Base-by-base conservation (phyloP, 2,329 filamentous ascomycete genomes). In the Pseudogymnoascus sp. region DNA sequence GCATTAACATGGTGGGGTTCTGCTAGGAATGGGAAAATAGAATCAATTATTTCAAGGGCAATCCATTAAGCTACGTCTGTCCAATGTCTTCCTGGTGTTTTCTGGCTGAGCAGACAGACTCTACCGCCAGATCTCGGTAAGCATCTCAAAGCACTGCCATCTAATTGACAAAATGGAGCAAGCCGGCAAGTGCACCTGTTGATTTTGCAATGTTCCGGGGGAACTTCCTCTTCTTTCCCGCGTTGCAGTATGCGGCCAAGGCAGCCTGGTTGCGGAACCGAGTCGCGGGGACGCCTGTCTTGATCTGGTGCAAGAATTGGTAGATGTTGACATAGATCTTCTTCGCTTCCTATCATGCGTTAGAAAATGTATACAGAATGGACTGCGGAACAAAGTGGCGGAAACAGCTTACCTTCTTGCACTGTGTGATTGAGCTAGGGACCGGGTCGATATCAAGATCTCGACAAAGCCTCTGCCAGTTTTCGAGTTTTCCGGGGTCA, bases 241-340 rank as follows among this genome's bases (percentile, higher is more conserved):
- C 9, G 12, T 33, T 53, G 14, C 47, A 53, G 25, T 53, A 53
- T 3, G 9, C 7, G 9, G 47, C 47, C 47, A 53, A 30, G 4
- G n/a, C 47, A 6, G 9, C 14, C 9, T 53, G n/a, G 2, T 9
- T 53, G 9, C n/a, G 15, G n/a, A 53, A 53, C 25, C 47, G 25
- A 18, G 47, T 53, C 9, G 47, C 47, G 9, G n/a, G 47, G 11
- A 18, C 7, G 2, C 69, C 70, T 11, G 62, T 64, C n/a, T 37
- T 60, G 22, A 74, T 60, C 8, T 73, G 74, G 0, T 70, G 64
- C 6, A 82, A 67, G 61, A 82, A 78, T 67, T 82, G 80, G 28
- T 63, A 63, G 37, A 82, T 81, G 62, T 82, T 82, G 62, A 82
- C 73, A 67, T 75, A 74, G 4, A 80, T 69, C 0, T 57, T 64